phyloP scores from a whole-genome alignment of 768 basidiomycete species.

The Lentinus brumalis region DNA sequence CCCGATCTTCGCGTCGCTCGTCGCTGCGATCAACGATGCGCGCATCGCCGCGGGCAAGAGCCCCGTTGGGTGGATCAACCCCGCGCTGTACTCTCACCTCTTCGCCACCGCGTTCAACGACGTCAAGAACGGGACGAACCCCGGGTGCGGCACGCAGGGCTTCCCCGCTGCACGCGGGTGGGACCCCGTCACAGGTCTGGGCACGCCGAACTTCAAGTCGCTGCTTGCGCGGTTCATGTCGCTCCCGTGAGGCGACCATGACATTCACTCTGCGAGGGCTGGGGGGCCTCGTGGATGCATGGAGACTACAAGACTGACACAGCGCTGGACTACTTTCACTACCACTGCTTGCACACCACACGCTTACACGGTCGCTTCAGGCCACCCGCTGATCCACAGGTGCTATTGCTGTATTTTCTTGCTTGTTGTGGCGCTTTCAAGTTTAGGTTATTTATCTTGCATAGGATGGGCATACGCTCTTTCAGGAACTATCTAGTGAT shows the following conservation, averaged over 20 bases:
- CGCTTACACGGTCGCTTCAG: no score
- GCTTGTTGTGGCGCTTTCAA: no score
- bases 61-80: conserved; percentile 52
- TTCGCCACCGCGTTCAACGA: conserved; percentile 29
- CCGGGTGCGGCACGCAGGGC: conserved; percentile 34
- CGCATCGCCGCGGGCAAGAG: conserved; percentile 33
- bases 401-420: no score
- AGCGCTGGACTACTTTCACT: no score
- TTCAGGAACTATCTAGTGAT: no score
- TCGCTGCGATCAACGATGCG: conserved; percentile 39
- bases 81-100: conserved; percentile 46
- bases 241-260: conserved; percentile 1
- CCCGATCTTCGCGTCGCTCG: conserved; percentile 34
- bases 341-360: no score
- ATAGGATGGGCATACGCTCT: no score
- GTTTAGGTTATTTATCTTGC: no score
- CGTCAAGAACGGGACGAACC: conserved; percentile 27
- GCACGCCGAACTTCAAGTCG: conserved; percentile 31
- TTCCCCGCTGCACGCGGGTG: conserved; percentile 34
- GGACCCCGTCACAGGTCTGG: conserved; percentile 38
- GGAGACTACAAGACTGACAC: no score
- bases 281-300: no score
- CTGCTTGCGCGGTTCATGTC: conserved; percentile 13
- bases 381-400: no score
- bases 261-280: no score